Evolutionary conservation across 208 protist species (phyloP), one percentile per base, ranked within the genome.

Genomic region (Tritrichomonas musculus): DNA sequence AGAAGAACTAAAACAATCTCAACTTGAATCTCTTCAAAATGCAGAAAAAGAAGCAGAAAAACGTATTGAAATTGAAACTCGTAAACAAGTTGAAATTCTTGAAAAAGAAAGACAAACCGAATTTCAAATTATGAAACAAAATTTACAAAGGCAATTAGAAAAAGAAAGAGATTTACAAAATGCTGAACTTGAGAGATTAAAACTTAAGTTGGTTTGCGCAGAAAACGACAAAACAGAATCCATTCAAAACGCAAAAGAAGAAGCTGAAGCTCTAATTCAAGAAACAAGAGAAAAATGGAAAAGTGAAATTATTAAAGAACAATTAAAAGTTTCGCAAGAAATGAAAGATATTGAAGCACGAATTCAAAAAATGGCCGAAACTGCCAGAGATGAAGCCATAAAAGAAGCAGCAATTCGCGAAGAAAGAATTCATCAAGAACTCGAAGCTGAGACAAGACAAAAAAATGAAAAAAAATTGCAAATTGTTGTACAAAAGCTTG

Each of bases 381-480:
- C 22, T 39, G 47, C 77, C 22, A 2, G 39, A 39, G 57, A 88
- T 5, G 77, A 88, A 57, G 47, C 44, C 9, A 25, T 53, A 11
- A 36, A 57, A 20, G 44, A 25, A 39, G 33, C 41, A 44, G 47
- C 41, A 39, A 33, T 33, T n/a, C 20, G 22, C 5, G 77, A 88
- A 88, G 77, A 88, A 88, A 14, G 20, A 88, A 88, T 88, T 9
- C 25, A 39, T 39, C 22, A 49, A n/a, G 14, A 53, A 57, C 53
- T 47, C 3, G 47, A 49, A 39, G 47, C 53, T 0, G 41, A 53
- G 5, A n/a, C 47, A 27, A 88, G 57, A 88, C n/a, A 88, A 88
- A 88, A 88, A 36, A 88, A 88, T 39, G 13, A 88, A 39, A 57
- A 53, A 47, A 88, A 88, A 88, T 36, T 88, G 8, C 47, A 88